Evolutionary conservation across 441 rosid species (phyloP).

Genomic region (Syzygium syzygioides): DNA sequence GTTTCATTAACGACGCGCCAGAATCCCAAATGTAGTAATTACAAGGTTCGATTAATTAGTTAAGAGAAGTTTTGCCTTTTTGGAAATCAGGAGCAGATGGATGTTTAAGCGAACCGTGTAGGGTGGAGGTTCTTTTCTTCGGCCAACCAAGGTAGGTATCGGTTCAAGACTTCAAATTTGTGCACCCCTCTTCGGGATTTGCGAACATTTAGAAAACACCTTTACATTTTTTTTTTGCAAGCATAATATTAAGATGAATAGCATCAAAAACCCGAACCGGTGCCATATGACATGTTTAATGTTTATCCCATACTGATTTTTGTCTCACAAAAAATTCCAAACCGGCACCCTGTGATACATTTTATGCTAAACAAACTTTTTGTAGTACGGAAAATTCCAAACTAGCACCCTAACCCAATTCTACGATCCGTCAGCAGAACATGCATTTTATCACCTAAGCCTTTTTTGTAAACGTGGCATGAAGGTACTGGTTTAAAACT

Average conservation of each 20-base stretch:
- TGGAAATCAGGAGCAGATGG: neutral
- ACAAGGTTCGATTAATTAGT: neutral
- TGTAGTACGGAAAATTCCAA: fast-evolving
- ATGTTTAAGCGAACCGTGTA: neutral
- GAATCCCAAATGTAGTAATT: neutral
- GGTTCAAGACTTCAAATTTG: neutral
- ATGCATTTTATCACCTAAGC: too few relatives aligned
- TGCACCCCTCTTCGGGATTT: neutral
- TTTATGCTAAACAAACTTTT: neutral
- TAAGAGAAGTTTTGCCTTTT: neutral
- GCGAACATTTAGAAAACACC: neutral
- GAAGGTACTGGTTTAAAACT: neutral
- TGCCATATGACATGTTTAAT: neutral
- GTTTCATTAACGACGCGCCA: neutral
- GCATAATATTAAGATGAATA: neutral
- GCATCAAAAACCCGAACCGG: neutral
- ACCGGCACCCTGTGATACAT: neutral
- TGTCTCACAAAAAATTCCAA: fast-evolving
- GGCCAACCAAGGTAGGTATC: neutral
- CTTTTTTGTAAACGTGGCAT: neutral
- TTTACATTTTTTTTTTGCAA: neutral
- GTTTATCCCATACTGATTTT: neutral
- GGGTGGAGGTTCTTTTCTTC: neutral
- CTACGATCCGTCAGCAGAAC: neutral
- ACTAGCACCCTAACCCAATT: neutral